Evolutionary conservation across 2,329 filamentous ascomycete species (phyloP).

Genomic region (Talaromyces sp.): DNA sequence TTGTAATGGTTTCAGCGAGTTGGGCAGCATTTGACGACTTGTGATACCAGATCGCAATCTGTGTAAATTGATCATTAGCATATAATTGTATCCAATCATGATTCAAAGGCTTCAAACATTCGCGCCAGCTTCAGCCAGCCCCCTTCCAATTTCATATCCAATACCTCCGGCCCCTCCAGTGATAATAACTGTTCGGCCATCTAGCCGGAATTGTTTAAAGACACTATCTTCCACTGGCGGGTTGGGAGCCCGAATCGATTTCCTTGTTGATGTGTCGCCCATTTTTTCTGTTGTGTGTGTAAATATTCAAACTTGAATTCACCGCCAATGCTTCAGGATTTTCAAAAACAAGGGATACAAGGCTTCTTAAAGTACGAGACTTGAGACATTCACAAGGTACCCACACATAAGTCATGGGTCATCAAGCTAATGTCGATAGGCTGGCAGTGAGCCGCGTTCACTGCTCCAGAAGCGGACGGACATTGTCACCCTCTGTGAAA

Average conservation of each 20-base stretch:
- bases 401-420: neutral
- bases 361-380: neutral
- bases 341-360: neutral
- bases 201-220: slow-evolving; percentile 5
- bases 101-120: slow-evolving; percentile 11
- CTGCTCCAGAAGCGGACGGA: neutral
- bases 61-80: neutral
- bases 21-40: slow-evolving; percentile 26
- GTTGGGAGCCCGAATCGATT: slow-evolving; percentile 15
- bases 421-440: neutral
- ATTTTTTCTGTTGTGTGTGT: neutral
- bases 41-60: slow-evolving; percentile 31
- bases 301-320: neutral
- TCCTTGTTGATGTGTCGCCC: slow-evolving; percentile 2
- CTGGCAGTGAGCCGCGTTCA: neutral
- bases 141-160: slow-evolving; percentile 37
- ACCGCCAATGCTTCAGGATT: neutral
- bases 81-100: neutral
- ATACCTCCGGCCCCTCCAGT: slow-evolving; percentile 31
- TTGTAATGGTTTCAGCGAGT: slow-evolving; percentile 17
- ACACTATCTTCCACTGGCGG: slow-evolving; percentile 11
- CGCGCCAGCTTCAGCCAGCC: slow-evolving; percentile 39
- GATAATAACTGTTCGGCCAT: slow-evolving; percentile 6
- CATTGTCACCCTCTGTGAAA: neutral
- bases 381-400: neutral